Evolutionary conservation across 1,284 basidiomycete species (phyloP), one percentile per base, ranked within the genome.

Genomic region (Rhodotorula sp.): DNA sequence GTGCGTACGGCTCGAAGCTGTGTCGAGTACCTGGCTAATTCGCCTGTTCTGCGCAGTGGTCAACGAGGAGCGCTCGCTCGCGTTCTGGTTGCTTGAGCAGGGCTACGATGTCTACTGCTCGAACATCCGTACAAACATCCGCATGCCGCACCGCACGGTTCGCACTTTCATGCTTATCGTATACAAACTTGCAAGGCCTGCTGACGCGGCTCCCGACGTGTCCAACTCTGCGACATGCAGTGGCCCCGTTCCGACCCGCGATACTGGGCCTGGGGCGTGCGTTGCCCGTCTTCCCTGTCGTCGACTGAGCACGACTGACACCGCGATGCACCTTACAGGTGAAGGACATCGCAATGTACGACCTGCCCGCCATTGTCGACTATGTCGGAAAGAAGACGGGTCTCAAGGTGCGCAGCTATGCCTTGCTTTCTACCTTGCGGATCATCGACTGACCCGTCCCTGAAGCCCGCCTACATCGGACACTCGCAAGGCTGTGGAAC

Each of bases 401-500:
- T 0, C 65, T 71, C 68, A 73, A 83, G 59, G 66, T 61, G 23
- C 21, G 44, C 52, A 3, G n/a, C 52, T 1, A 4, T 53, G n/a
- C 44, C 42, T 34, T 53, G 9, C 16, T 13, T 14, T 7, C 19
- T 23, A 8, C 45, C 10, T 5, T 13, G 16, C 21, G 41, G 4
- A 21, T 25, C 3, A 16, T n/a, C 25, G 0, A 8, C 25, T 50
- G 23, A 8, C 13, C 34, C 34, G 12, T 4, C 45, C 3, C 16
- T 44, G 2, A 13, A 66, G 84, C 81, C 87, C 73, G 86, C 82
- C 8, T 87, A 85, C 79, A 85, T 87, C 62, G 86, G 86, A 21
- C 86, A 87, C 73, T 87, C 85, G 12, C 86, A 87, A 79, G 86
- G 86, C 49, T 87, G 86, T 76, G 85, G 84, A 14, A 79, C 86